Percentiles rank a stretch among this genome's conserved stretches.
phyloP scores from a whole-genome alignment of 257 asterid species.

The Scutellaria baicalensis region DNA sequence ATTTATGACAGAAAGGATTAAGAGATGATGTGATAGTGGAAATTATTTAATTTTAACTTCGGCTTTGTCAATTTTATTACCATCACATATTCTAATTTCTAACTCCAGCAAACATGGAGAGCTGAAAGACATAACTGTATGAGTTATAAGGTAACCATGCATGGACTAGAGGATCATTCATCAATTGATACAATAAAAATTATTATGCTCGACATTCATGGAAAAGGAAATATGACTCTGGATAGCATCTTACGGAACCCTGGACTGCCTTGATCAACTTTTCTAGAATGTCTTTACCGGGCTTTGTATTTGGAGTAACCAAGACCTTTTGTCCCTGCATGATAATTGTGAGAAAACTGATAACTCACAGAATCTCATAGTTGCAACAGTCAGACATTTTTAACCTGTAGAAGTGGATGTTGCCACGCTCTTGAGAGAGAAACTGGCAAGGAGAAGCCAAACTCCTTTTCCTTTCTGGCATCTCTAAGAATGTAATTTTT shows the following conservation, averaged over 20 bases:
- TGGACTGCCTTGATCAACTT: conserved; percentile 79
- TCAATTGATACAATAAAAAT: neutral
- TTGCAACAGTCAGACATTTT: conserved; percentile 1
- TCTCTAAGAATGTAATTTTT: conserved; percentile 76
- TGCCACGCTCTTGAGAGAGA: conserved; percentile 72
- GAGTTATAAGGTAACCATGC: too few relatives aligned
- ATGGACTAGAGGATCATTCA: too few relatives aligned
- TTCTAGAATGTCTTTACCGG: conserved; percentile 71
- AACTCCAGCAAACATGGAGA: too few relatives aligned
- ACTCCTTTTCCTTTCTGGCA: conserved; percentile 74
- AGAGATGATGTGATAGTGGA: neutral
- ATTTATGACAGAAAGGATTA: neutral
- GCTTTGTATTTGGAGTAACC: conserved; percentile 87
- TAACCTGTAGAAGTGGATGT: conserved; percentile 86
- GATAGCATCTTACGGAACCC: conserved; percentile 62
- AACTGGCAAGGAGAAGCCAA: conserved; percentile 77
- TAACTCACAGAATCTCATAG: neutral
- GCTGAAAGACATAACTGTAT: too few relatives aligned
- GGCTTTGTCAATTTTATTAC: too few relatives aligned
- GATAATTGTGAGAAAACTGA: conserved; percentile 20
- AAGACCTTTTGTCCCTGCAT: conserved; percentile 83
- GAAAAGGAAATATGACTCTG: neutral
- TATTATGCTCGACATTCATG: neutral
- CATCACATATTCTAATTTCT: too few relatives aligned
- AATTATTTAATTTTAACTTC: neutral